Percentiles rank a stretch among this genome's conserved stretches.
These are phyloP conservation scores for Gymnopilus dilepis DNA, from an alignment of 768 basidiomycete species.

Conservation along the genomic window DNA sequence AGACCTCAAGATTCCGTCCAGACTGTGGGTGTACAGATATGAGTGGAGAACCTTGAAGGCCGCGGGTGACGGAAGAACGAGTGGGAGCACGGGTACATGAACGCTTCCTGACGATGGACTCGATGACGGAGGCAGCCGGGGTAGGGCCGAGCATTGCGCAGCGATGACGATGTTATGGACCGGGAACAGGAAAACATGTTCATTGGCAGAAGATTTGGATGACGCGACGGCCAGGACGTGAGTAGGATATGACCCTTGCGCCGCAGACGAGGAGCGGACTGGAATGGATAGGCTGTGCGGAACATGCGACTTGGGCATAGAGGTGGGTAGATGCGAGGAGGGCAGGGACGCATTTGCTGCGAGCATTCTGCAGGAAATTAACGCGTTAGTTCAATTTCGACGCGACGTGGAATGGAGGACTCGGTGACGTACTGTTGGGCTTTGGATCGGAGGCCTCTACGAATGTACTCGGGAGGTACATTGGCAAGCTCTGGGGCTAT, in stretches of 20 bases:
- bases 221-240: constrained; percentile 63
- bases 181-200: constrained; percentile 58
- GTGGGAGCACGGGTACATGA: constrained; percentile 69
- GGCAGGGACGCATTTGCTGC: constrained; percentile 57
- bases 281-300: constrained; percentile 62
- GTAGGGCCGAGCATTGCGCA: constrained; percentile 61
- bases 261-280: constrained; percentile 34
- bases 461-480: constrained; percentile 73
- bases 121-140: constrained; percentile 49
- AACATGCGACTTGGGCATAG: constrained; percentile 68
- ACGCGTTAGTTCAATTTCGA: constrained; percentile 21
- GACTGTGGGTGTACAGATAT: constrained; percentile 73
- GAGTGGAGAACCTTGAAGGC: constrained; percentile 69
- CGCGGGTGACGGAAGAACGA: constrained; percentile 72
- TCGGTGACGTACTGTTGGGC: constrained; percentile 44
- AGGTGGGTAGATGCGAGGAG: constrained; percentile 61
- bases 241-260: constrained; percentile 49
- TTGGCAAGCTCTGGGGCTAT: constrained; percentile 69
- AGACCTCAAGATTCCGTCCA: constrained; percentile 59
- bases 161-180: constrained; percentile 68
- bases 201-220: constrained; percentile 46
- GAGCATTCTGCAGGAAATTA: constrained; percentile 49
- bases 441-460: constrained; percentile 57
- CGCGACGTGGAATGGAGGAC: constrained; percentile 21
- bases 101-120: constrained; percentile 35